phyloP scores from a whole-genome alignment of 2,329 filamentous ascomycete genomes.

The Chaetomiaceae sp. region DNA sequence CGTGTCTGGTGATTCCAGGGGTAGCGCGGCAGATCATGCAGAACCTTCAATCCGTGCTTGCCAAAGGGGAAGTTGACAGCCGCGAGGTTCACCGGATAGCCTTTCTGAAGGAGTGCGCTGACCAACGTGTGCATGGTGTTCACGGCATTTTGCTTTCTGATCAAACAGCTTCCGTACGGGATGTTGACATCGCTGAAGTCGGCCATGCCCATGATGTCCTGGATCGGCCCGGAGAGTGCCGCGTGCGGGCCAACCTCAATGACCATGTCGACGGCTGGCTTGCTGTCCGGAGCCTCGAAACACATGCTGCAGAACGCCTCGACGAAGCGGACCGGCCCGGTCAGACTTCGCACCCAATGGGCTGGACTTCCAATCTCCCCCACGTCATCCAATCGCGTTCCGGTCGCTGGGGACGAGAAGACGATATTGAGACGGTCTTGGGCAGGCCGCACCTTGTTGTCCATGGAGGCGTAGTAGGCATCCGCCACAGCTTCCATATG shows the following conservation, averaged over 20 bases:
- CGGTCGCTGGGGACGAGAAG: constrained; percentile 26
- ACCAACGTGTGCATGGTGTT: constrained; percentile 29
- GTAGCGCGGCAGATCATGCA: constrained; percentile 38
- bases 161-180: constrained; percentile 16
- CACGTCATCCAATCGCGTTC: constrained; percentile 14
- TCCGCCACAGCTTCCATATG: constrained; percentile 34
- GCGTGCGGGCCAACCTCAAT: constrained; percentile 34
- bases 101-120: constrained; percentile 26
- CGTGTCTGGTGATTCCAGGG: constrained; percentile 39
- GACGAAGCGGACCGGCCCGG: constrained; percentile 33
- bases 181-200: constrained; percentile 16
- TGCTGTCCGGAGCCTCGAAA: constrained; percentile 14
- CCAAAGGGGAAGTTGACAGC: constrained; percentile 29
- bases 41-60: constrained; percentile 23
- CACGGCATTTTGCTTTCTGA: constrained; percentile 20
- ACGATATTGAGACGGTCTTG: constrained; percentile 16
- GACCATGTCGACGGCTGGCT: constrained; percentile 23
- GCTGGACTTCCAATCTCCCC: constrained; percentile 17
- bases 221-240: constrained; percentile 31
- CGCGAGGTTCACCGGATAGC: constrained; percentile 28
- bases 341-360: constrained; percentile 27
- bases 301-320: constrained; percentile 22
- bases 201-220: constrained; percentile 27
- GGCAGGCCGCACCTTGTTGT: constrained; percentile 22
- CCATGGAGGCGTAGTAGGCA: constrained; percentile 27